A percentile compares a stretch with the other conserved stretches of the same genome.
phyloP scores from a whole-genome alignment of 176 grass and related monocot species.

The Thinopyrum elongatum region DNA sequence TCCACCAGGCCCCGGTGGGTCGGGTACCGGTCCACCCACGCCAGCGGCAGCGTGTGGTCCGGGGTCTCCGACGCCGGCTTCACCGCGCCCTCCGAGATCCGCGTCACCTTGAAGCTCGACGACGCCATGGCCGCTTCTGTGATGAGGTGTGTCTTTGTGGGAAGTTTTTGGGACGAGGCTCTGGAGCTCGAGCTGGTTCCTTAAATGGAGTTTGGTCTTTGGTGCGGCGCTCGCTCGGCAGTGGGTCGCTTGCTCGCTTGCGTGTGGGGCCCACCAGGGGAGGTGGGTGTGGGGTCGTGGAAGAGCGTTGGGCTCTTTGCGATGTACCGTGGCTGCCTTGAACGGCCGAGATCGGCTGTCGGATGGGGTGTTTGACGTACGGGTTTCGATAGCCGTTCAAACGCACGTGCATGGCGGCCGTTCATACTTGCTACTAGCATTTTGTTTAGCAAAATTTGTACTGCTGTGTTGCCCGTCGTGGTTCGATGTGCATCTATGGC shows the following conservation, averaged over 20 bases:
- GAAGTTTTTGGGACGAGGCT: background rate
- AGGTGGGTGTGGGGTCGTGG: background rate
- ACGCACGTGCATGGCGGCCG: background rate
- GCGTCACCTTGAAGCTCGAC: conserved; percentile 73
- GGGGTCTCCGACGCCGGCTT: conserved; percentile 65
- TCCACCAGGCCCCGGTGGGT: conserved; percentile 94
- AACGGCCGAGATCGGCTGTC: conserved; percentile 5
- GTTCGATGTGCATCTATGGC: too few relatives aligned
- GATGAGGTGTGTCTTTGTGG: background rate
- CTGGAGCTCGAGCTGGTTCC: background rate
- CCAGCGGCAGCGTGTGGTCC: conserved; percentile 59
- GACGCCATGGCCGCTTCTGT: background rate
- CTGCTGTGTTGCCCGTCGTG: too few relatives aligned
- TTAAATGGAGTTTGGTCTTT: conserved; percentile 23
- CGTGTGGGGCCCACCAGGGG: background rate
- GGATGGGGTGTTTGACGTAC: conserved; percentile 18
- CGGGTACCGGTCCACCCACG: conserved; percentile 94
- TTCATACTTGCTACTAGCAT: background rate
- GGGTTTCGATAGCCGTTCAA: conserved; percentile 12
- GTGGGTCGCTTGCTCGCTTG: background rate
- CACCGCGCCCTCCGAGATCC: conserved; percentile 79
- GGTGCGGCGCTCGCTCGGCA: background rate
- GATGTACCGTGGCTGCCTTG: background rate
- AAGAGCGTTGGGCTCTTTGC: background rate
- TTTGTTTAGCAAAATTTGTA: background rate